Evolutionary conservation across 768 basidiomycete species (phyloP).

Genomic region (Fibroporia radiculosa): DNA sequence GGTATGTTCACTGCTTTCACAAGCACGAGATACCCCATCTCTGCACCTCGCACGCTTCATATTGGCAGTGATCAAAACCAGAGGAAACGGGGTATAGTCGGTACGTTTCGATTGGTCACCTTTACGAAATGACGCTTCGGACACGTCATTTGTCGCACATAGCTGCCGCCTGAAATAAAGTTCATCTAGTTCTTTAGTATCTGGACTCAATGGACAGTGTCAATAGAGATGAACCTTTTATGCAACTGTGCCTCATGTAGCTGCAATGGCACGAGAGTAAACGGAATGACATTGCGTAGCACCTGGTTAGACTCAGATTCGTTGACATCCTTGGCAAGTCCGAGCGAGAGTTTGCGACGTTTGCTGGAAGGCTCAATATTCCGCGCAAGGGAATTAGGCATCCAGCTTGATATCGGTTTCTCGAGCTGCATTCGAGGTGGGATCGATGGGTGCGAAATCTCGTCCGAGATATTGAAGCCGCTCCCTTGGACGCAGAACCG

Average conservation of each 20-base stretch:
- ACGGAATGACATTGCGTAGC: not conserved
- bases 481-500: constrained; percentile 20
- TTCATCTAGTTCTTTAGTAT: no score
- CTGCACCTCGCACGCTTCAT: no score
- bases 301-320: not conserved
- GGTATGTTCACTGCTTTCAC: no score
- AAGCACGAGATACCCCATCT: no score
- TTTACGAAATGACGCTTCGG: not conserved
- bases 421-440: constrained; percentile 1
- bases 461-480: not conserved
- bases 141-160: not conserved
- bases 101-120: not conserved
- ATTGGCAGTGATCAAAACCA: constrained; percentile 23
- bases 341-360: no score
- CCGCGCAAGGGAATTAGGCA: no score
- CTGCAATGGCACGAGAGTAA: constrained; percentile 2
- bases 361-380: not conserved
- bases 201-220: no score
- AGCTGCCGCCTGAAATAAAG: not conserved
- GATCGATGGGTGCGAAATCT: not conserved
- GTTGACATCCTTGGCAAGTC: not conserved
- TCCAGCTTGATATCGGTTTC: not conserved
- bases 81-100: not conserved
- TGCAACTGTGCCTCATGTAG: constrained; percentile 1
- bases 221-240: not conserved